These are phyloP conservation scores for Mortierella sp. DNA, from an alignment of 371 early-diverging fungal species.

Conservation along the genomic window DNA sequence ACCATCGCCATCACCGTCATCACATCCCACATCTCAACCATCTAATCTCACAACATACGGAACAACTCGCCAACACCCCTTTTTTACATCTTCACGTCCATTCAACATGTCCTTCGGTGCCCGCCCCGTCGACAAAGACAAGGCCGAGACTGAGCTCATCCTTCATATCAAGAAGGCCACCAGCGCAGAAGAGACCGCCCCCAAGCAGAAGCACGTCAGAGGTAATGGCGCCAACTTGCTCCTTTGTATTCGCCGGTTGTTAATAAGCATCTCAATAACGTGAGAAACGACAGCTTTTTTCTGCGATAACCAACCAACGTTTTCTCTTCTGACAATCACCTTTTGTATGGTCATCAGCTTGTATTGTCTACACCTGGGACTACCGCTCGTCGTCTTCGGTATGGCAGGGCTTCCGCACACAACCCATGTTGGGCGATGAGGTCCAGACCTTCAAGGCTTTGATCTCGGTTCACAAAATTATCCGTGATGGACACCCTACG, in stretches of 20 bases:
- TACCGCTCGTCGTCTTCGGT: slow-evolving; percentile 88
- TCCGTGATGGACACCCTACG: slow-evolving; percentile 93
- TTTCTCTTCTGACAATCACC: neutral
- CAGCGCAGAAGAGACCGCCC: slow-evolving; percentile 91
- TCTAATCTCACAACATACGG: neutral
- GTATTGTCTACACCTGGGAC: slow-evolving; percentile 97
- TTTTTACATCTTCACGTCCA: slow-evolving; percentile 10
- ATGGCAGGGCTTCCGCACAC: slow-evolving; percentile 90
- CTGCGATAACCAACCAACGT: neutral
- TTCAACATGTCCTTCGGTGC: slow-evolving; percentile 32
- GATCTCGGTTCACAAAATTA: slow-evolving; percentile 95
- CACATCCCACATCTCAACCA: neutral
- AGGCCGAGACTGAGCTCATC: slow-evolving; percentile 90
- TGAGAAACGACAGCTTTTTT: too few relatives aligned
- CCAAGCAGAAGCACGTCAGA: slow-evolving; percentile 98
- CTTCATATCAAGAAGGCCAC: slow-evolving; percentile 94
- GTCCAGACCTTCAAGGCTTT: slow-evolving; percentile 96
- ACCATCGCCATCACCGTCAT: neutral
- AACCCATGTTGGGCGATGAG: slow-evolving; percentile 92
- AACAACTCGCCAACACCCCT: neutral
- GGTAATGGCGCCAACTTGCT: slow-evolving; percentile 60
- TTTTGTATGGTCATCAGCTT: slow-evolving; percentile 60
- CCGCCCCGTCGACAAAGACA: slow-evolving; percentile 72
- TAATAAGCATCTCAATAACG: neutral
- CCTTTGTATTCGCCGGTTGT: neutral